Percentiles rank a stretch among this genome's conserved stretches.
Conservation (phyloP, 805 yeast genomes). For the Wickerhamiella bombiphila region DNA sequence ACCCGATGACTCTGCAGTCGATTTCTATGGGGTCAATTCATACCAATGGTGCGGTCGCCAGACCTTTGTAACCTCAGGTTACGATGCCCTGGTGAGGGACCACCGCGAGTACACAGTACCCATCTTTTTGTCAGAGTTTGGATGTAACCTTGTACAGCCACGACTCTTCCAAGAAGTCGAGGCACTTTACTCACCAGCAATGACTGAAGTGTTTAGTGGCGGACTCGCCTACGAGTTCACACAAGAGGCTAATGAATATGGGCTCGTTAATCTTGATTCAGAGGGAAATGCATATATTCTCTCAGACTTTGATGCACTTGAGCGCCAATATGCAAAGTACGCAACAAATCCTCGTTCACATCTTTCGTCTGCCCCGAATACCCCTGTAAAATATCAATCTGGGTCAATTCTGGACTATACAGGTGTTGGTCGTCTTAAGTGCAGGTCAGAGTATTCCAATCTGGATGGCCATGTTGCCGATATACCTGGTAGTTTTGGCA, state of each 20-base stretch:
- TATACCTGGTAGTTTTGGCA: slow-evolving; percentile 23
- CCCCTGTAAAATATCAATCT: not conserved
- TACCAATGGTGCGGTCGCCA: slow-evolving; percentile 84
- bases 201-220: slow-evolving; percentile 70
- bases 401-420: not conserved
- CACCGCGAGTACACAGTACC: slow-evolving; percentile 59
- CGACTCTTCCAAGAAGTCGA: slow-evolving; percentile 64
- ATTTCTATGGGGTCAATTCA: slow-evolving; percentile 69
- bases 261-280: slow-evolving; percentile 44
- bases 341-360: not conserved
- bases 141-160: slow-evolving; percentile 74
- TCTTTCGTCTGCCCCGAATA: not conserved
- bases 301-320: slow-evolving; percentile 39
- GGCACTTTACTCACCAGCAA: slow-evolving; percentile 50
- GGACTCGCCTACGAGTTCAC: slow-evolving; percentile 73
- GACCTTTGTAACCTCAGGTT: slow-evolving; percentile 68
- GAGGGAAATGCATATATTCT: slow-evolving; percentile 30
- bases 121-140: slow-evolving; percentile 79
- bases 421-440: not conserved
- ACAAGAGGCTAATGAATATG: slow-evolving; percentile 68
- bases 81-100: slow-evolving; percentile 51
- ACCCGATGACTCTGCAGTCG: slow-evolving; percentile 38
- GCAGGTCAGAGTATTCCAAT: slow-evolving; percentile 11
- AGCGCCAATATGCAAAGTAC: slow-evolving; percentile 12
- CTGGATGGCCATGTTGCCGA: slow-evolving; percentile 13